Evolutionary conservation across 2,329 filamentous ascomycete genomes (phyloP).

Genomic region (Kalaharituber pfeilii): DNA sequence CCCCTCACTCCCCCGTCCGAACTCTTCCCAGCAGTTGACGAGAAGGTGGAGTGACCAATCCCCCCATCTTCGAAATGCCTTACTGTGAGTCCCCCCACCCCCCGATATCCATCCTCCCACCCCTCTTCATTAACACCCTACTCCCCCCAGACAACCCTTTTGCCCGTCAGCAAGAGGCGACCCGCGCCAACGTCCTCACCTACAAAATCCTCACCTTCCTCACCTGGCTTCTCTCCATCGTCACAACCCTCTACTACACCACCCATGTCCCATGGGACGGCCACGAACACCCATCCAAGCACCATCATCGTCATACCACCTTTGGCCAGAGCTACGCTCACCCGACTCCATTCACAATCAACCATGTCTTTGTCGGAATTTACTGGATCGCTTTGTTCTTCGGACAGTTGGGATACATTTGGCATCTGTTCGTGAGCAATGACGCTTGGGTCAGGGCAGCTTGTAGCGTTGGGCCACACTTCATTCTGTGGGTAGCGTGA

Average conservation of each 20-base stretch:
- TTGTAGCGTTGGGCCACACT: constrained; percentile 64
- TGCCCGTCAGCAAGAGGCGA: background rate
- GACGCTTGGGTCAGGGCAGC: constrained; percentile 47
- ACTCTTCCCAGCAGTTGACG: no score
- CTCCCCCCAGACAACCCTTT: constrained; percentile 1
- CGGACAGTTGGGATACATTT: constrained; percentile 58
- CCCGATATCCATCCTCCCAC: no score
- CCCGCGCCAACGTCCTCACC: constrained; percentile 34
- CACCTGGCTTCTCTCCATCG: constrained; percentile 56
- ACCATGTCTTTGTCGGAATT: constrained; percentile 38
- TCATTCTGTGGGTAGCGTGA: constrained; percentile 44
- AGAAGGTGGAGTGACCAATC: no score
- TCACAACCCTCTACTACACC: constrained; percentile 59
- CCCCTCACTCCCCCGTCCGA: no score
- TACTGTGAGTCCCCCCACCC: no score
- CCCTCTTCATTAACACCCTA: no score
- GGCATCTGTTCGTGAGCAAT: constrained; percentile 55
- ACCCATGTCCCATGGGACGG: constrained; percentile 44
- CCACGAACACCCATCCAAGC: constrained; percentile 37
- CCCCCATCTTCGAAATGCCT: no score
- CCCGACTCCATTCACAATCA: constrained; percentile 26
- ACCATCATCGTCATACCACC: constrained; percentile 43
- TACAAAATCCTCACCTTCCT: constrained; percentile 62
- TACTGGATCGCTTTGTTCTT: constrained; percentile 65
- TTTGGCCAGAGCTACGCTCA: constrained; percentile 51